Evolutionary conservation across 148 eudicot genomes (phyloP), one percentile per base, ranked within the genome.

Genomic region (Mesembryanthemum crystallinum): DNA sequence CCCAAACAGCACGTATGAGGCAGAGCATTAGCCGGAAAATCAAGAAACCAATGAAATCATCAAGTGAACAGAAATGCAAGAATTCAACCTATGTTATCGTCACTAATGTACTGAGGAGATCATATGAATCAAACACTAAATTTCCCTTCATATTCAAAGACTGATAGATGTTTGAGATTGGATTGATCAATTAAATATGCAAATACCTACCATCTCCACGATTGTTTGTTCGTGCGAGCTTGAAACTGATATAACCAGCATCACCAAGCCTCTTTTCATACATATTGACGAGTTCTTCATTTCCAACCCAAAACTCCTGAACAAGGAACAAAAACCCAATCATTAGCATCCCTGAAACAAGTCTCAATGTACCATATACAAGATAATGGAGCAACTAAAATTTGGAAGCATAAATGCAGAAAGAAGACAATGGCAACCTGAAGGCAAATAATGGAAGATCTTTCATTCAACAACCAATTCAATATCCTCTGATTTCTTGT

Each of bases 251-350:
- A 79, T 96, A 96, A 49, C 99, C 99, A 63, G 99, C 98, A 86
- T 92, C 90, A 49, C 90, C 89, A 61, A 92, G 95, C 81, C 97
- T 87, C 72, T 79, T 91, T 77, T 96, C 90, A 67, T 96, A 96
- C 88, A 96, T 89, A 77, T 81, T 81, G 47, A 96, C 98, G 68
- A 96, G 90, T 76, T 92, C 98, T 73, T 96, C 95, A 75, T 92
- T 96, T 51, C 97, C 98, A 85, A 96, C 98, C 99, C 99, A 96
- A 80, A 92, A 96, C 79, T 95, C 99, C 99, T 95, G 25, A 82
- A 64, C 78, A 80, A 68, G 52, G 45, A 32, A 37, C 28, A 78
- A 33, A 81, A 73, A 3, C 62, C 74, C 18, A 73, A 67, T 42
- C 28, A 45, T 79, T 73, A 73, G 33, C 54, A 78, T 52, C 51